Evolutionary conservation across 768 basidiomycete species (phyloP).

Genomic region (Atractiella rhizophila): DNA sequence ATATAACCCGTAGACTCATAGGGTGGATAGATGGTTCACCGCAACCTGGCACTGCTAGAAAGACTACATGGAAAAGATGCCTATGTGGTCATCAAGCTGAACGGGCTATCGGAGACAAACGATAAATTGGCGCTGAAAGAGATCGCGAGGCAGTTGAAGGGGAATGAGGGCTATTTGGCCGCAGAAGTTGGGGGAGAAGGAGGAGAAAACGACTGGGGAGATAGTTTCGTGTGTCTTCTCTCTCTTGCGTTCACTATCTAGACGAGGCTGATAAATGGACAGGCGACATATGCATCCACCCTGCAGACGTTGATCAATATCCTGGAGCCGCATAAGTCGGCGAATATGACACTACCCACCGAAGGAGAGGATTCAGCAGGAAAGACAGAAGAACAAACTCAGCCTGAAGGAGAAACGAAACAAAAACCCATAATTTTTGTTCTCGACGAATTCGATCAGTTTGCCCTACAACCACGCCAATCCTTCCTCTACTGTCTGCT

Average conservation of each 20-base stretch:
- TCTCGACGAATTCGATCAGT: constrained; percentile 79
- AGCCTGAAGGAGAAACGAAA: constrained; percentile 1
- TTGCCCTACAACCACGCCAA: constrained; percentile 73
- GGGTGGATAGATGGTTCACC: constrained; percentile 11
- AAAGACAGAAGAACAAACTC: no score
- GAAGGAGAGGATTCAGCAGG: no score
- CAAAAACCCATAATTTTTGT: constrained; percentile 36
- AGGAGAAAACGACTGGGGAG: constrained; percentile 24
- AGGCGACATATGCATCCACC: constrained; percentile 26
- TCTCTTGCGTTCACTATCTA: constrained; percentile 15
- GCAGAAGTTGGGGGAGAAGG: constrained; percentile 12
- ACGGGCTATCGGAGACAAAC: constrained; percentile 58
- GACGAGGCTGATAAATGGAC: constrained; percentile 30
- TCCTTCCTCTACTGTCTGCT: constrained; percentile 80
- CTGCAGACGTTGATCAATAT: constrained; percentile 15
- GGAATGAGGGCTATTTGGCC: constrained; percentile 42
- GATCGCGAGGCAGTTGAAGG: constrained; percentile 56
- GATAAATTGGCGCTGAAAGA: constrained; percentile 80
- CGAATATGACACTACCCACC: no score
- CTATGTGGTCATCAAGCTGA: constrained; percentile 43
- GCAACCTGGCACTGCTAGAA: constrained; percentile 8
- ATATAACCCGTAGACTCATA: not conserved
- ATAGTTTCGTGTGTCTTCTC: constrained; percentile 21
- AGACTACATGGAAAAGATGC: constrained; percentile 4
- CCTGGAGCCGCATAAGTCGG: constrained; percentile 14